These are phyloP conservation scores for Skeletonema menzelii DNA, from an alignment of 108 stramenopile species.

Conservation along the genomic window DNA sequence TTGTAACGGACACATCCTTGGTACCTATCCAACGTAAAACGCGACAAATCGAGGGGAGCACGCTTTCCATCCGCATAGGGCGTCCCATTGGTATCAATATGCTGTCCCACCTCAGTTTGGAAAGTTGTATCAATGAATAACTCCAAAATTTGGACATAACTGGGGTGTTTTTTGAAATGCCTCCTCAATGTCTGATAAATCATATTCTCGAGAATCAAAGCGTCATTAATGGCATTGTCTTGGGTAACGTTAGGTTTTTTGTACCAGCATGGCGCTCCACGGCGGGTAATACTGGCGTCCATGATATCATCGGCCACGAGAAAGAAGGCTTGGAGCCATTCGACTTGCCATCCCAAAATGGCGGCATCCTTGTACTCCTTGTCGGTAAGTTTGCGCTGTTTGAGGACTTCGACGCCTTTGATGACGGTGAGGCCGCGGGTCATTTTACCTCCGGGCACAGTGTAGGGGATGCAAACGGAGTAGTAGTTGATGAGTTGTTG, in stretches of 20 bases:
- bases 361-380: conserved; percentile 55
- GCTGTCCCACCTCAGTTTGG: conserved; percentile 97
- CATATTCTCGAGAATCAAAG: conserved; percentile 91
- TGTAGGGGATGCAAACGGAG: conserved; percentile 87
- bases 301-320: conserved; percentile 99
- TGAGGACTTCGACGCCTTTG: conserved; percentile 55
- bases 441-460: conserved; percentile 94
- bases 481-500: conserved; percentile 59
- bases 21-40: conserved; percentile 87
- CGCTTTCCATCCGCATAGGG: conserved; percentile 54
- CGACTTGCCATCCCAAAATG: conserved; percentile 95
- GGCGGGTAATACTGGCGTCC: conserved; percentile 96
- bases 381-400: conserved; percentile 48
- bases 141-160: conserved; percentile 78
- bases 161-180: conserved; percentile 82
- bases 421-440: conserved; percentile 90
- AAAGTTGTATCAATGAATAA: conserved; percentile 85
- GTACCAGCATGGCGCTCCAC: conserved; percentile 99
- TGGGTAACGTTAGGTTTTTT: conserved; percentile 64
- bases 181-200: conserved; percentile 85
- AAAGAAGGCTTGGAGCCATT: conserved; percentile 97
- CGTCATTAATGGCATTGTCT: conserved; percentile 96
- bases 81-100: conserved; percentile 82
- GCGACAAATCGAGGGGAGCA: conserved; percentile 66
- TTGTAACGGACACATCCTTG: conserved; percentile 97